These are phyloP conservation scores for Hypoxylon sp. DNA, from an alignment of 2,329 filamentous ascomycete species.

Conservation along the genomic window DNA sequence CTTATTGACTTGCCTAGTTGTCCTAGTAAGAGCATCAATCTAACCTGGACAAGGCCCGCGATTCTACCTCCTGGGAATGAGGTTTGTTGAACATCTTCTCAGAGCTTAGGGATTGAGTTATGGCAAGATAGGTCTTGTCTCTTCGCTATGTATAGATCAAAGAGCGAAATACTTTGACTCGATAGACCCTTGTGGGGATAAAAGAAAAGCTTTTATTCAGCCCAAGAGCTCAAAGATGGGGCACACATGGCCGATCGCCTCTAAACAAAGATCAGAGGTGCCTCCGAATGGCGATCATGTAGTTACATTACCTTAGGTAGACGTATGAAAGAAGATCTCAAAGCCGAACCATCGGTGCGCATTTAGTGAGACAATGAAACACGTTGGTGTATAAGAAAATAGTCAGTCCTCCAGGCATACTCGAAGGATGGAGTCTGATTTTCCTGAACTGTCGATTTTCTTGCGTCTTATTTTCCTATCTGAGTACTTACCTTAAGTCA, in stretches of 20 bases:
- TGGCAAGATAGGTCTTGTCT: not conserved
- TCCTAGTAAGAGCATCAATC: not conserved
- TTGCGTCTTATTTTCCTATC: conserved; percentile 15
- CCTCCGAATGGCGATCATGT: not conserved
- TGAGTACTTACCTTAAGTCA: conserved; percentile 40
- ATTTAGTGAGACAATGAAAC: conserved; percentile 14
- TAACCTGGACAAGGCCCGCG: not conserved
- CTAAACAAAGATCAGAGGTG: not conserved
- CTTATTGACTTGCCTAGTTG: not conserved
- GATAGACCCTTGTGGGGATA: not conserved
- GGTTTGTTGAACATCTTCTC: not conserved
- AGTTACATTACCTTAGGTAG: conserved; percentile 2
- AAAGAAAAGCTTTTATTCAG: not conserved
- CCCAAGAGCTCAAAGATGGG: conserved; percentile 18
- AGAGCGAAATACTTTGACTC: conserved; percentile 7
- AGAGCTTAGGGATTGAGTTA: not conserved
- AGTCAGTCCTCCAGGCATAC: not conserved
- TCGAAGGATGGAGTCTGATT: not conserved
- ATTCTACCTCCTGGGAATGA: not conserved
- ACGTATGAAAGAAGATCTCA: conserved; percentile 14
- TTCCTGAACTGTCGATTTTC: conserved; percentile 29
- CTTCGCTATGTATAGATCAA: conserved; percentile 6
- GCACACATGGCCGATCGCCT: not conserved
- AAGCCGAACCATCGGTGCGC: not conserved
- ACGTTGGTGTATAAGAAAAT: conserved; percentile 28